Percentiles rank a stretch among this genome's conserved stretches.
Evolutionary conservation across 2,329 filamentous ascomycete species (phyloP).

Genomic region (Arthrinium phaeospermum): DNA sequence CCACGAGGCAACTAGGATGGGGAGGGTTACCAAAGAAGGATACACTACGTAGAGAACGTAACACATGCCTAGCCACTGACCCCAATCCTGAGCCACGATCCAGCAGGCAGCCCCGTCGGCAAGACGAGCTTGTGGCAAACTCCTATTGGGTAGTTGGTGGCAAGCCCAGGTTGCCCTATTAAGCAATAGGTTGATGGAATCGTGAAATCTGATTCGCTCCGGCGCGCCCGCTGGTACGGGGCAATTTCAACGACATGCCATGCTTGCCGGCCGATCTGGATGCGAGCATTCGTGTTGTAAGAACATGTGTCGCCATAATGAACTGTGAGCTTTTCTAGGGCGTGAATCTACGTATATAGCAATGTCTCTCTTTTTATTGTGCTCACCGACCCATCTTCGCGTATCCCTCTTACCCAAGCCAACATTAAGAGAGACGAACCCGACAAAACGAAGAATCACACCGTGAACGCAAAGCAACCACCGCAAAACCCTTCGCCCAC

Average conservation of each 20-base stretch:
- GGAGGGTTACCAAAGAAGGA: not conserved
- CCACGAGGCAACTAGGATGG: not conserved
- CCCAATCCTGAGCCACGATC: not conserved
- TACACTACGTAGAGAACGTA: not conserved
- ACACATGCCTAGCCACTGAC: not conserved
- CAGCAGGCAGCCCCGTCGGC: not conserved
- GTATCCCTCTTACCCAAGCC: no score
- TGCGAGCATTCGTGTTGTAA: no score
- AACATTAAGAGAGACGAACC: not conserved
- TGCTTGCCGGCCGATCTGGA: not conserved
- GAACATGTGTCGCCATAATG: no score
- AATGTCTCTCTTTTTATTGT: not conserved
- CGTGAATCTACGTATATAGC: no score
- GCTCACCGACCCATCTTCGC: no score
- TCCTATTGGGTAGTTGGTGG: not conserved
- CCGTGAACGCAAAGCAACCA: no score
- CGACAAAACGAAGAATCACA: not conserved
- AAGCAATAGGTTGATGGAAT: not conserved
- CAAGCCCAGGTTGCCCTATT: not conserved
- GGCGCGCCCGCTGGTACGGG: not conserved
- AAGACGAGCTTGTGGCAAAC: not conserved
- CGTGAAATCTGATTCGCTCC: not conserved
- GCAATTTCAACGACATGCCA: not conserved
- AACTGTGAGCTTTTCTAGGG: no score
- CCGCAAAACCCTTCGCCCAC: not conserved